Evolutionary conservation across 1,139 yeast genomes (phyloP), one percentile per base, ranked within the genome.

Genomic region (Candida sp.): DNA sequence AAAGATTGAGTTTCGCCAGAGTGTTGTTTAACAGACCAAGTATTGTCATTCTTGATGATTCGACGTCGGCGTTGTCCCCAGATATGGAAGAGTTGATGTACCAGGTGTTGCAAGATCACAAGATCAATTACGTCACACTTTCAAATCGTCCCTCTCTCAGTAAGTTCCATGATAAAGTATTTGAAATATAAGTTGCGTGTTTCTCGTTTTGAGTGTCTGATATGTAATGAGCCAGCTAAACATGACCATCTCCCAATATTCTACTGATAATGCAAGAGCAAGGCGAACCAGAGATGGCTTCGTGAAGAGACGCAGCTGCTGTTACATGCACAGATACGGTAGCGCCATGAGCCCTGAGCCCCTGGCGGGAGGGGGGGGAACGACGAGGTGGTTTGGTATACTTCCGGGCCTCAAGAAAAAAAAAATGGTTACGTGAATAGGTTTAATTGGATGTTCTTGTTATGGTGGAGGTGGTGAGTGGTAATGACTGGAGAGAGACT

Each of bases 21-120:
- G 83, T 93, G 5, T 75, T 93, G 59, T 91, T 88, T 72, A 90
- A 89, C 67, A 80, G 81, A 49, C 97, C 97, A 42, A 81, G 81
- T 65, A 89, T 90, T 68, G 94, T 93, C 3, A 84, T 93, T 5
- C 79, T 93, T 57, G 98, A 93, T 69, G 98, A 93, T 69, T 90
- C 96, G 32, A 93, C 98, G 8, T 90, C 92, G 64, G 98, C 98
- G 0, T 94, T 93, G 12, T 85, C 93, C 53, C 88, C 90, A 37
- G 98, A 93, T 68, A 93, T 90, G 65, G 98, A 93, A 69, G 98
- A 93, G 58, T 83, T 86, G 56, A 76, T 93, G 53, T 93, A 92
- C 69, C 96, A 90, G 63, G 69, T 87, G 56, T 78, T 93, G 67
- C 88, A 85, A 62, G 74, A 73, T 52, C 85, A 85, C 61, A 82